Percentiles rank a stretch among this genome's conserved stretches.
These are phyloP conservation scores for Cyclotella sp. DNA, from an alignment of 108 stramenopile species.

Conservation along the genomic window DNA sequence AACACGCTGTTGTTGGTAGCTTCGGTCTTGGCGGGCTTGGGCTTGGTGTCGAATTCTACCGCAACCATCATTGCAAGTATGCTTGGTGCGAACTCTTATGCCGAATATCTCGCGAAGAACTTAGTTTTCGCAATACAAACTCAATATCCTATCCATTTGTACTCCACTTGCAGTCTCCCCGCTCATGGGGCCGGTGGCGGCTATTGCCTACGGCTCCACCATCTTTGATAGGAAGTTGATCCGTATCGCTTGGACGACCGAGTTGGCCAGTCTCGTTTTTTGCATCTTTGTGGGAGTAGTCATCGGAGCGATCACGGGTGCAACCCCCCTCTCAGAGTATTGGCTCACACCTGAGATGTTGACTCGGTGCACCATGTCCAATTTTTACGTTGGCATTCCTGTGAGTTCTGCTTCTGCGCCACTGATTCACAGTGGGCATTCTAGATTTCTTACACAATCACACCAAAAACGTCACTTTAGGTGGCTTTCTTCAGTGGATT, in stretches of 20 bases:
- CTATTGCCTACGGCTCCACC: constrained; percentile 70
- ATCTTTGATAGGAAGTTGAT: constrained; percentile 72
- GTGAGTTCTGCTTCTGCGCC: constrained; percentile 13
- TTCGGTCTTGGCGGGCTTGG: constrained; percentile 78
- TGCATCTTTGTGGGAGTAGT: constrained; percentile 51
- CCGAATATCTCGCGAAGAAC: neutral
- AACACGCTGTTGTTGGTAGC: constrained; percentile 64
- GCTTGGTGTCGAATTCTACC: constrained; percentile 72
- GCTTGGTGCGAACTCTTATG: constrained; percentile 81
- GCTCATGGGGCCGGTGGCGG: constrained; percentile 54
- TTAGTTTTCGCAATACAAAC: too few species aligned
- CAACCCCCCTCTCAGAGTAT: constrained; percentile 46
- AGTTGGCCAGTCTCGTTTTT: constrained; percentile 66
- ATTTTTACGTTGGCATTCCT: constrained; percentile 67
- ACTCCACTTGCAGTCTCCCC: constrained; percentile 19
- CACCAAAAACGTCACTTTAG: neutral
- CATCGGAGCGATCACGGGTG: constrained; percentile 62
- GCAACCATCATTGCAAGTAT: constrained; percentile 86
- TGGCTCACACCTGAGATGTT: constrained; percentile 84
- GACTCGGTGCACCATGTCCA: constrained; percentile 49
- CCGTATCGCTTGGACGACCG: constrained; percentile 51
- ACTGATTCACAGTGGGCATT: too few species aligned
- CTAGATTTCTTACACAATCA: neutral
- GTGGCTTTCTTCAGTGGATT: constrained; percentile 83
- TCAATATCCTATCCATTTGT: too few species aligned